Base-by-base conservation (phyloP, 768 basidiomycete species). In the Serendipita sp. region DNA sequence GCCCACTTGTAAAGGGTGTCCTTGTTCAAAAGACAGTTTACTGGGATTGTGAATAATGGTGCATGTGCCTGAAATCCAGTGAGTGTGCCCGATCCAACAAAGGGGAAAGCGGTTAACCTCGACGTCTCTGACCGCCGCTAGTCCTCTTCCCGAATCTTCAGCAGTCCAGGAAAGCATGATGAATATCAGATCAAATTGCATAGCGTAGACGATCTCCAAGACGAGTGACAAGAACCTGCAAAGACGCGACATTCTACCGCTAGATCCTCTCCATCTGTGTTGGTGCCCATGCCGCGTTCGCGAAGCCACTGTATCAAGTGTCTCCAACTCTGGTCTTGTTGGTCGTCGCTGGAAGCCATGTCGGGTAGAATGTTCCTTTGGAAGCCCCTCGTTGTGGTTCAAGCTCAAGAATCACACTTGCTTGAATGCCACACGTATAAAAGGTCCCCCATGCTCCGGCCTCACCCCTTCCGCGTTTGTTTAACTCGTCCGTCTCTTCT, bases 1-100 rank as follows among this genome's bases (percentile, higher is more conserved):
- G 33, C 53, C 43, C 48, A 24, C 17, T 61, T 22, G 26, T 66
- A 60, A 11, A 50, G 77, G 0, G 92, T 93, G 50, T 76, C 74
- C 42, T 77, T 73, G 72, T 94, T 97, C 66, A 95, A 73, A 65
- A 96, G 72, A 0, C 84, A 83, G 13, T 72, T 73, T 2, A 81
- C 75, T 1, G 94, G 94, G 7, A 96, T 74, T 3, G 76, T 77
- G 70, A 96, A 82, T 22, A 97, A 72, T 38, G 34, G 34, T 14
- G 4, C 1, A 38, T 38, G 4, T 38, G 34, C 34, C 34, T 38
- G 14, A 38, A 1, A 14, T 42, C 38, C 30, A 28, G 22, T 41
- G 38, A 24, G 20, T 61, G 34, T 38, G 14, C 34, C 34, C 34
- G 34, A 38, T 14, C 14, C 4, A 38, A 5, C 34, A 14, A 14